Evolutionary conservation across 1,284 basidiomycete species (phyloP).

Genomic region (Cutaneotrichosporon spelunceum): DNA sequence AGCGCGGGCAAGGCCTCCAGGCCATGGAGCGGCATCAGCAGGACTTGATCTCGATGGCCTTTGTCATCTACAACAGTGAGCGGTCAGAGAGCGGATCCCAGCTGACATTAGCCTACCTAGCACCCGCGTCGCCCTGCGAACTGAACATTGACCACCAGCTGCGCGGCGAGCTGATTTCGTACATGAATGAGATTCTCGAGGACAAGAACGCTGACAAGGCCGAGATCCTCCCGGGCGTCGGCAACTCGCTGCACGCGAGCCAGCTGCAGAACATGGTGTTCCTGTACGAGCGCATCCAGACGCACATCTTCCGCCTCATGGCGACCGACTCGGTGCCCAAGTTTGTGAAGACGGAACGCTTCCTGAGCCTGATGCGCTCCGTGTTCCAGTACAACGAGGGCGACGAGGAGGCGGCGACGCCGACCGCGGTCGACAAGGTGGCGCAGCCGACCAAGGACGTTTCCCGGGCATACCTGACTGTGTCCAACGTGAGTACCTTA

Average conservation of each 20-base stretch:
- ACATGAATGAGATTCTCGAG: slow-evolving; percentile 82
- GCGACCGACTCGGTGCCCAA: slow-evolving; percentile 96
- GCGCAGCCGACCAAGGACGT: slow-evolving; percentile 10
- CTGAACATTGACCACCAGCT: slow-evolving; percentile 97
- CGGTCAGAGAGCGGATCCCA: no score
- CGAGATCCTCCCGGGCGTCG: slow-evolving; percentile 70
- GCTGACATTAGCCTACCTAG: slow-evolving; percentile 71
- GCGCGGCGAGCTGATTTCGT: slow-evolving; percentile 87
- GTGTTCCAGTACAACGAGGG: slow-evolving; percentile 36
- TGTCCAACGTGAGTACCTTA: slow-evolving; percentile 39
- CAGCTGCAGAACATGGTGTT: slow-evolving; percentile 91
- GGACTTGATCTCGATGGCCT: slow-evolving; percentile 87
- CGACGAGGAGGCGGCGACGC: slow-evolving; percentile 15
- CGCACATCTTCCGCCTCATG: slow-evolving; percentile 94
- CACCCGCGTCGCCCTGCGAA: slow-evolving; percentile 89
- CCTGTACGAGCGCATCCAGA: slow-evolving; percentile 93
- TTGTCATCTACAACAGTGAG: slow-evolving; percentile 65
- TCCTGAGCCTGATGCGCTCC: slow-evolving; percentile 32
- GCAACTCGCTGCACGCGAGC: slow-evolving; percentile 67
- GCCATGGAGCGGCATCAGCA: slow-evolving; percentile 98
- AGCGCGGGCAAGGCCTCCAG: slow-evolving; percentile 59
- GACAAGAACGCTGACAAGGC: slow-evolving; percentile 61
- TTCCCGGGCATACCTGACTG: slow-evolving; percentile 47
- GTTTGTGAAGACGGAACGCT: slow-evolving; percentile 40
- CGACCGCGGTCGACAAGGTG: slow-evolving; percentile 21